phyloP scores from a whole-genome alignment of 2,329 filamentous ascomycete species.

The Neurospora sp. region DNA sequence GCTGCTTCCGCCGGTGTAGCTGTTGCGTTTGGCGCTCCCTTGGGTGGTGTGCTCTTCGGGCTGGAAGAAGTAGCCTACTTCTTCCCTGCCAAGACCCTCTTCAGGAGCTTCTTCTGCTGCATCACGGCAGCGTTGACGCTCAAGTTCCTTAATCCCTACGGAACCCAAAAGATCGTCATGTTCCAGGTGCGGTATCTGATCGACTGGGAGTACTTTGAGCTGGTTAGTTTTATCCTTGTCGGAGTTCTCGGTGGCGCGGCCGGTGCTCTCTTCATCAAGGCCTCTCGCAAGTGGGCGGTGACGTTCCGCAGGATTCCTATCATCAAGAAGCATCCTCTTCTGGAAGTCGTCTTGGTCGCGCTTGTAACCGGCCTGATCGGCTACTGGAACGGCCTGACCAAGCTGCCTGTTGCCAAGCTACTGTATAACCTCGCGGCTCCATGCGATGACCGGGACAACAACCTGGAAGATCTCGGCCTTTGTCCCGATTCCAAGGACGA shows the following conservation, averaged over 20 bases:
- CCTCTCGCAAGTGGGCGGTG: conserved; percentile 79
- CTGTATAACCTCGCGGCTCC: conserved; percentile 85
- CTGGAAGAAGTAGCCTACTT: conserved; percentile 96
- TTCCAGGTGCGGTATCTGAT: conserved; percentile 86
- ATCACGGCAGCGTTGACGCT: conserved; percentile 84
- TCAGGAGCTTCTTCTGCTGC: conserved; percentile 96
- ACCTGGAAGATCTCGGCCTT: conserved; percentile 58
- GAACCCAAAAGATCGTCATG: conserved; percentile 90
- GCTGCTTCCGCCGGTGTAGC: conserved; percentile 86
- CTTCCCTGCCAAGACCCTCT: conserved; percentile 93
- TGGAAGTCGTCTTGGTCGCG: conserved; percentile 84
- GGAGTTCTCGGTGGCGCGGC: conserved; percentile 75
- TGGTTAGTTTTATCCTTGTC: conserved; percentile 74
- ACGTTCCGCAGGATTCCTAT: conserved; percentile 71
- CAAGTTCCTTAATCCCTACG: conserved; percentile 93
- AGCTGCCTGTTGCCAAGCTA: conserved; percentile 80
- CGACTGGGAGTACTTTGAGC: conserved; percentile 92
- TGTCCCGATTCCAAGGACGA: conserved; percentile 64
- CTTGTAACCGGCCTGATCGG: conserved; percentile 73
- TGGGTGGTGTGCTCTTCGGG: conserved; percentile 82
- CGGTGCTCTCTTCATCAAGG: conserved; percentile 94
- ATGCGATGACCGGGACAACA: conserved; percentile 59
- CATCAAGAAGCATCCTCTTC: conserved; percentile 74
- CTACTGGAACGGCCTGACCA: conserved; percentile 91
- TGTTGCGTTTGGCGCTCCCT: conserved; percentile 84